Conservation (phyloP, 495 filamentous ascomycete genomes). For the Aspergillus steynii region DNA sequence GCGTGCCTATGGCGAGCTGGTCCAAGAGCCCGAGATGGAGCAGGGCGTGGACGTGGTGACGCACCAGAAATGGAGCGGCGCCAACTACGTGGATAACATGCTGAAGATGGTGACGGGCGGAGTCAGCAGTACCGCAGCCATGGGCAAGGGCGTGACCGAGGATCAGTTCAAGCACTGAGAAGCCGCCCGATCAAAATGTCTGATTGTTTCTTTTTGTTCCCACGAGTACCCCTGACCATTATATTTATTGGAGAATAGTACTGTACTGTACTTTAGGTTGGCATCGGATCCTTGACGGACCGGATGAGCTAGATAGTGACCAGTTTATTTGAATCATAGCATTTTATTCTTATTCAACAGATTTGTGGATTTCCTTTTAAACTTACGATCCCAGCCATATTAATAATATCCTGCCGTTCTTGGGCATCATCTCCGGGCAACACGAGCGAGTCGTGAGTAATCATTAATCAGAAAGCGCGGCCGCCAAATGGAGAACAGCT, state of each 20-base stretch:
- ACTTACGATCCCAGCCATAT: no score
- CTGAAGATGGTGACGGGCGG: slow-evolving; percentile 97
- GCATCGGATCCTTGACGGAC: no score
- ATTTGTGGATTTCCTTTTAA: no score
- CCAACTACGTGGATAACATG: slow-evolving; percentile 89
- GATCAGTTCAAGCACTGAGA: slow-evolving; percentile 75
- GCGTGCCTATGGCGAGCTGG: slow-evolving; percentile 93
- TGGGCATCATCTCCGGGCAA: no score
- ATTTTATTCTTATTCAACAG: no score
- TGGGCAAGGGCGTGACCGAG: slow-evolving; percentile 98
- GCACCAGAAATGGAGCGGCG: slow-evolving; percentile 98
- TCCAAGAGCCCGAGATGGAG: slow-evolving; percentile 97
- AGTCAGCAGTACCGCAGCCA: slow-evolving; percentile 85
- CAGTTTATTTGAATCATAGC: no score
- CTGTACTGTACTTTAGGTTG: neutral
- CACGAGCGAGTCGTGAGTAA: no score
- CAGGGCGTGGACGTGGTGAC: slow-evolving; percentile 88
- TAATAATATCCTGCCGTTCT: no score
- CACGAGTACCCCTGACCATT: neutral
- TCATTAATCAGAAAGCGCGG: no score
- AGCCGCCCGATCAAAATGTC: no score
- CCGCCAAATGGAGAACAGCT: no score
- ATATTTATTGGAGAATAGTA: neutral
- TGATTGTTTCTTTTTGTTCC: neutral
- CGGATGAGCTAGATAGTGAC: no score